Conservation (phyloP, 2,329 filamentous ascomycete species). For the Fusarium liriodendri region DNA sequence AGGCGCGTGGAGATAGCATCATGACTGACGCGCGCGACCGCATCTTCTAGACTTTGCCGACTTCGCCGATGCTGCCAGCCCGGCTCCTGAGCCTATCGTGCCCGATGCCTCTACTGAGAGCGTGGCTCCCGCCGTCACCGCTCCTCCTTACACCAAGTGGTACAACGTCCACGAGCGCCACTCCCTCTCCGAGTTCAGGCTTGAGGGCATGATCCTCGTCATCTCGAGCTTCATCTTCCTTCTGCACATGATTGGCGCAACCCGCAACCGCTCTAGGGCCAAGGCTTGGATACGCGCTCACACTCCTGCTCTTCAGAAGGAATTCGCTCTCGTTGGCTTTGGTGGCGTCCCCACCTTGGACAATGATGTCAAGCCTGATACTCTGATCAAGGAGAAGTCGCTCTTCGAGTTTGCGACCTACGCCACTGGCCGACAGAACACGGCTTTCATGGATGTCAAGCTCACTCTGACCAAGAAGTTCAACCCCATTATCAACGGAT, state of each 20-base stretch:
- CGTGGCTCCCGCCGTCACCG: constrained; percentile 60
- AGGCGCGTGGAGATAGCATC: constrained; percentile 16
- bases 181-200: constrained; percentile 83
- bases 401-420: constrained; percentile 89
- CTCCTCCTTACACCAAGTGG: constrained; percentile 88
- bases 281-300: constrained; percentile 84
- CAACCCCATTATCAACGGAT: constrained; percentile 74
- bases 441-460: constrained; percentile 90
- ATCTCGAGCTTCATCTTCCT: constrained; percentile 79
- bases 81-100: constrained; percentile 63
- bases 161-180: constrained; percentile 96
- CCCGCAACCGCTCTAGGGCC: constrained; percentile 83
- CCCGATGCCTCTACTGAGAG: constrained; percentile 60
- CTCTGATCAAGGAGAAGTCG: constrained; percentile 84
- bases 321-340: constrained; percentile 92
- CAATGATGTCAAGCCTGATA: constrained; percentile 51
- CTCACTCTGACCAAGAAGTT: constrained; percentile 86
- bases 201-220: constrained; percentile 84
- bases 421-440: constrained; percentile 90
- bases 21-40: constrained; percentile 43
- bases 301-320: constrained; percentile 75
- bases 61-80: constrained; percentile 83
- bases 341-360: constrained; percentile 65
- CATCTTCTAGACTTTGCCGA: constrained; percentile 84
- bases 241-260: constrained; percentile 84